phyloP scores from a whole-genome alignment of 345 rosid genomes.

The Salix caprea region DNA sequence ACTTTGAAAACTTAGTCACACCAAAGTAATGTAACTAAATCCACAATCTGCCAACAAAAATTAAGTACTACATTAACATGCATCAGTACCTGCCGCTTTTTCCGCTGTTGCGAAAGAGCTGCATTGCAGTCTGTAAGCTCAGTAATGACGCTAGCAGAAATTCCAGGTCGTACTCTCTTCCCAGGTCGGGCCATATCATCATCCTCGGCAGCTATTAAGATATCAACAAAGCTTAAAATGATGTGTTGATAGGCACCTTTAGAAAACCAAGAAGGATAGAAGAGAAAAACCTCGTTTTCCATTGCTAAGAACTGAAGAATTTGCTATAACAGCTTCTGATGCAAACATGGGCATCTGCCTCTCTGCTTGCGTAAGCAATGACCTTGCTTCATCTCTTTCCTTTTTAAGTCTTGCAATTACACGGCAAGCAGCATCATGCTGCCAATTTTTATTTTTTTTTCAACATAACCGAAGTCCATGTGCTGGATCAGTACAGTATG shows the following conservation, averaged over 20 bases:
- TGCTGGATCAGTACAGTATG: background rate
- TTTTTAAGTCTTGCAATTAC: slow-evolving; percentile 96
- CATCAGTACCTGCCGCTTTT: slow-evolving; percentile 44
- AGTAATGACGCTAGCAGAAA: slow-evolving; percentile 54
- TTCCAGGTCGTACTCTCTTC: slow-evolving; percentile 55
- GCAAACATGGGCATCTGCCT: slow-evolving; percentile 61
- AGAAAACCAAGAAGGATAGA: background rate
- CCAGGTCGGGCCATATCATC: slow-evolving; percentile 26
- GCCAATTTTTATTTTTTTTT: slow-evolving; percentile 5
- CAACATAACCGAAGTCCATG: background rate
- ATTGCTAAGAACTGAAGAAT: slow-evolving; percentile 57
- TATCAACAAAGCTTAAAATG: slow-evolving; percentile 9
- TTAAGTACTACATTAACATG: background rate
- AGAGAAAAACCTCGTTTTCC: slow-evolving; percentile 73
- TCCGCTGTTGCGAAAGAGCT: slow-evolving; percentile 85
- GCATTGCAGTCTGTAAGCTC: slow-evolving; percentile 85
- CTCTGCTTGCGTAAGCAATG: slow-evolving; percentile 75
- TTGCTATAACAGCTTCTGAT: slow-evolving; percentile 33
- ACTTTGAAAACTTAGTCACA: background rate
- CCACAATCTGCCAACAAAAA: background rate
- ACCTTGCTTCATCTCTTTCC: slow-evolving; percentile 86
- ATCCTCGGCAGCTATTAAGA: slow-evolving; percentile 18
- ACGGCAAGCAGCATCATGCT: slow-evolving; percentile 99
- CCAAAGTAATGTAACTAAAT: background rate
- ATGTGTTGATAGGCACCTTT: slow-evolving; percentile 1